phyloP scores from a whole-genome alignment of 306 rosid species.

The Alnus glutinosa region DNA sequence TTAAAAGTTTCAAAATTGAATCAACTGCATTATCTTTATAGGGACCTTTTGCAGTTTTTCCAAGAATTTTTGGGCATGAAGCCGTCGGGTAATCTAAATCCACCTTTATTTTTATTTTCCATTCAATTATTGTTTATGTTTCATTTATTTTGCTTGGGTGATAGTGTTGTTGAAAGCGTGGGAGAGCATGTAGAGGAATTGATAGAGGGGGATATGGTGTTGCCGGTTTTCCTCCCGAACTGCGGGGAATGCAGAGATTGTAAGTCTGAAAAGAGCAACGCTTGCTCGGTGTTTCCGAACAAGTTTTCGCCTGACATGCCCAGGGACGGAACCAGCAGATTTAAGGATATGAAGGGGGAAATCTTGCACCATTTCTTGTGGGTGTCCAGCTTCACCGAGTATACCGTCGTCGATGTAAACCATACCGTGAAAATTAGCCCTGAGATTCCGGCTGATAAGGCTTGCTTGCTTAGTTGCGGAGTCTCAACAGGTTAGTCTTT shows the following conservation, averaged over 20 bases:
- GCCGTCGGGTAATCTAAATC: slow-evolving; percentile 54
- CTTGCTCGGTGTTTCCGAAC: slow-evolving; percentile 29
- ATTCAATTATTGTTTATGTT: too few species aligned
- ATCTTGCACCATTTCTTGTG: slow-evolving; percentile 40
- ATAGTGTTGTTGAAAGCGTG: slow-evolving; percentile 58
- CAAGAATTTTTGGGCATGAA: slow-evolving; percentile 56
- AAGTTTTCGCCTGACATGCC: slow-evolving; percentile 29
- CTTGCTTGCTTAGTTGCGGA: slow-evolving; percentile 67
- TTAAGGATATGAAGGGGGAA: slow-evolving; percentile 53
- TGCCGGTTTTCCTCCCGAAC: slow-evolving; percentile 55
- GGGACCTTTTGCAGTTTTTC: slow-evolving; percentile 27
- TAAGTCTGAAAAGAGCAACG: slow-evolving; percentile 48
- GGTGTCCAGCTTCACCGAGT: slow-evolving; percentile 66
- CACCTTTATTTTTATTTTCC: not conserved
- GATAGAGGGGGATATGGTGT: slow-evolving; percentile 50
- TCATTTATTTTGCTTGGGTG: not conserved
- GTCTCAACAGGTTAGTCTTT: slow-evolving; percentile 54
- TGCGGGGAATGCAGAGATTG: slow-evolving; percentile 66
- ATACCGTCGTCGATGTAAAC: slow-evolving; percentile 57
- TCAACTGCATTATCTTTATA: not conserved
- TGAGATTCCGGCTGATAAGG: slow-evolving; percentile 44
- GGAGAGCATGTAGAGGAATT: slow-evolving; percentile 65
- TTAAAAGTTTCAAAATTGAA: slow-evolving; percentile 5
- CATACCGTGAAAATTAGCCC: slow-evolving; percentile 51
- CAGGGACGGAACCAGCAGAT: slow-evolving; percentile 57